Evolutionary conservation across 176 grass and related monocot species (phyloP), one percentile per base, ranked within the genome.

Genomic region (sorghum (Sorghum bicolor)): DNA sequence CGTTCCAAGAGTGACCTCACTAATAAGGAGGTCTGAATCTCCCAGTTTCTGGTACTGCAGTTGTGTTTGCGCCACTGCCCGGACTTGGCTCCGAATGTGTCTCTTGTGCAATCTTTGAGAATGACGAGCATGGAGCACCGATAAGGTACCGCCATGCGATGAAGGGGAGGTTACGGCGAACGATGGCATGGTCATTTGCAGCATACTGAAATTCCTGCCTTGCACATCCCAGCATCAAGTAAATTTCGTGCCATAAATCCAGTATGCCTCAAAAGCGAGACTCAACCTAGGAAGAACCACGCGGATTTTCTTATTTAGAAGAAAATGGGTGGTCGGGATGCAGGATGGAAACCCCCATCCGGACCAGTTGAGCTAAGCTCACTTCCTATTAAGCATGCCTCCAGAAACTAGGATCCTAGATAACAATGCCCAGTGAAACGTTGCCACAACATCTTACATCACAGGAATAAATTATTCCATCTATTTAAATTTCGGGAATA

Each of bases 1-100:
- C 13, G 88, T 94, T 81, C 88, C 88, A 81, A 94, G 88, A 25
- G 69, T 88, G 86, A 78, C 67, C 73, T 94, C 92, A 22, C 88
- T 91, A 31, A 91, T 78, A 45, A 80, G 55, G 47, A 94, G 92
- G 57, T 94, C 88, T 4, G 92, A 94, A 78, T 88, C 92, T 38
- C 92, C 88, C 19, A 94, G 83, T 47, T 88, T 91, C 45, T 52
- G 73, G 41, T 94, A 91, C 86, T 81, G 83, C 71, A 91, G 25
- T 44, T 70, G 66, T 2, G 36, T 1, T 24, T 84, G 62, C 17
- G 53, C 22, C 41, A 77, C 77, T 9, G 64, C 87, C 25, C 33
- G 63, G 70, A 77, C 55, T 64, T 8, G 40, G 5, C 19, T 28
- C 53, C 32, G 24, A n/a, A 70, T 1, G 9, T 26, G 0, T 72